A percentile compares a stretch with the other conserved stretches of the same genome.
phyloP scores from a whole-genome alignment of 176 grass and related monocot genomes.

The Oryza punctata region DNA sequence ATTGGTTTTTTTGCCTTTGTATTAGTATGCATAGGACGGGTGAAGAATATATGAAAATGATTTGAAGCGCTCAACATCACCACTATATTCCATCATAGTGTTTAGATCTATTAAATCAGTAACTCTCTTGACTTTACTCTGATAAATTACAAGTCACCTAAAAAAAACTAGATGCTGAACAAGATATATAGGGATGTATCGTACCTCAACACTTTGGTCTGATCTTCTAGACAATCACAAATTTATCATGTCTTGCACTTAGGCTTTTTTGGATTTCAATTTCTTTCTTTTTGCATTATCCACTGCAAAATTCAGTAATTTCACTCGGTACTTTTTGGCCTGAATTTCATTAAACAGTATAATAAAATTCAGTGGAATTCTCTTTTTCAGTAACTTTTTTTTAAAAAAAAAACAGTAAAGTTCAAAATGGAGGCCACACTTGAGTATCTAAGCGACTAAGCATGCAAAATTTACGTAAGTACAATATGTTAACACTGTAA shows the following conservation, averaged over 20 bases:
- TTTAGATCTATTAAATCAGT: neutral
- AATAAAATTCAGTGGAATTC: neutral
- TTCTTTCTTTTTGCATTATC: neutral
- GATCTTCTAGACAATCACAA: neutral
- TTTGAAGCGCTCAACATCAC: neutral
- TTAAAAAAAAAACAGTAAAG: neutral
- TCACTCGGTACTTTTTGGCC: neutral
- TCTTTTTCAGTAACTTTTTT: neutral
- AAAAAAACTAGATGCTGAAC: too few species aligned
- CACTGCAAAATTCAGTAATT: too few species aligned
- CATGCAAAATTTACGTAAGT: neutral
- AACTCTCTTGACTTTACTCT: too few species aligned
- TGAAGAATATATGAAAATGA: neutral
- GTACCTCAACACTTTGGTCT: neutral
- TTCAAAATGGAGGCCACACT: neutral
- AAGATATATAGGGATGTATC: too few species aligned
- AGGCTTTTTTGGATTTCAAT: neutral
- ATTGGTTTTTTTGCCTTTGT: too few species aligned
- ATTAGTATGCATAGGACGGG: too few species aligned
- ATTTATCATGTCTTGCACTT: neutral
- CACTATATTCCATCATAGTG: neutral
- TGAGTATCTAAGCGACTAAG: neutral
- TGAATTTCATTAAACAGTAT: neutral
- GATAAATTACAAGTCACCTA: too few species aligned
- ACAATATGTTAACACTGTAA: neutral